phyloP scores from a whole-genome alignment of 1,284 basidiomycete genomes.

The Microbotryum saponariae region DNA sequence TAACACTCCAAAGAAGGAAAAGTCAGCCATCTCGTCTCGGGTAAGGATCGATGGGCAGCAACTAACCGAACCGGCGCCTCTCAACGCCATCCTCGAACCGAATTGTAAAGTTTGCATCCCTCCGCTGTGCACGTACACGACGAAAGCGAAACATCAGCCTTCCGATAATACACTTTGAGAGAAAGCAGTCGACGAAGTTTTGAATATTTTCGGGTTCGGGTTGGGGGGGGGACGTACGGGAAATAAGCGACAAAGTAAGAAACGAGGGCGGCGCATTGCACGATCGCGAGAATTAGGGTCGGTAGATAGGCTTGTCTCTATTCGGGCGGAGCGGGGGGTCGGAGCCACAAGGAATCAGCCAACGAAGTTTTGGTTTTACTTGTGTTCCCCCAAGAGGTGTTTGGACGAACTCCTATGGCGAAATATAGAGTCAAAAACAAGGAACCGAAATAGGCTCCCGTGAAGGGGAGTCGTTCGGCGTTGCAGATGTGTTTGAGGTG shows the following conservation, averaged over 20 bases:
- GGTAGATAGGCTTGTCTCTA: conserved; percentile 74
- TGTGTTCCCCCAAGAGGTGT: background rate
- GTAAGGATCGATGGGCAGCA: background rate
- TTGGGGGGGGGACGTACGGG: conserved; percentile 17
- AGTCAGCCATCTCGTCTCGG: too few species aligned
- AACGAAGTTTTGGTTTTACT: background rate
- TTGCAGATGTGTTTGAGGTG: conserved; percentile 83
- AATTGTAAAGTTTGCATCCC: conserved; percentile 28
- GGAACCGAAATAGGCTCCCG: conserved; percentile 69
- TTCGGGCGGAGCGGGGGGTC: background rate
- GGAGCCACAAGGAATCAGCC: too few species aligned
- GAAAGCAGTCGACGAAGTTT: too few species aligned
- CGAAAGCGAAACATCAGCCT: too few species aligned
- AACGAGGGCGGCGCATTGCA: conserved; percentile 71
- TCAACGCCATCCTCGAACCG: conserved; percentile 24
- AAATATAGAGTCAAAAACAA: conserved; percentile 80
- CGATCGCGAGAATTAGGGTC: conserved; percentile 66
- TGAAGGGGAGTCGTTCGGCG: conserved; percentile 79
- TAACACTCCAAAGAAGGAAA: too few species aligned
- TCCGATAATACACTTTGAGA: too few species aligned
- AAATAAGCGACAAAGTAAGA: conserved; percentile 81
- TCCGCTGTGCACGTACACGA: conserved; percentile 6
- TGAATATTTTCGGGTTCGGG: too few species aligned
- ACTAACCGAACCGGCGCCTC: conserved; percentile 25
- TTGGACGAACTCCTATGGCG: conserved; percentile 61